These are phyloP conservation scores for Alternaria metachromatica DNA, from an alignment of 2,329 filamentous ascomycete genomes.

Conservation along the genomic window DNA sequence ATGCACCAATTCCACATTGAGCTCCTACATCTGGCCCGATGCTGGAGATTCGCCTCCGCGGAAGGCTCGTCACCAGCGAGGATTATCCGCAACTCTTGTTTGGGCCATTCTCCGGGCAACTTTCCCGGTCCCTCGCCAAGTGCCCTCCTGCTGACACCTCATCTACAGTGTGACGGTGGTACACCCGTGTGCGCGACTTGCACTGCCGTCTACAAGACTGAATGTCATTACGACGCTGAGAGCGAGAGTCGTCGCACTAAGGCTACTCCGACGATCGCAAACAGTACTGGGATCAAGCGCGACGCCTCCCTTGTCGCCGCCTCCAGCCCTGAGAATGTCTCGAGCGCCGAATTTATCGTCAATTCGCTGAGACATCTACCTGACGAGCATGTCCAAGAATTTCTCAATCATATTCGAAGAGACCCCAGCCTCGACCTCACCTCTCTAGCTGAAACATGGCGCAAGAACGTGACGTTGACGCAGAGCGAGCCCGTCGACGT, in stretches of 20 bases:
- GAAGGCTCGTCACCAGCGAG: conserved; percentile 11
- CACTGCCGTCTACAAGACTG: conserved; percentile 58
- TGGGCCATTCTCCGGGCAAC: not conserved
- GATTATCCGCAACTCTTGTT: not conserved
- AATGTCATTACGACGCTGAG: conserved; percentile 59
- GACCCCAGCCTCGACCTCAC: conserved; percentile 50
- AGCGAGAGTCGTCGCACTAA: conserved; percentile 55
- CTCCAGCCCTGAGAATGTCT: conserved; percentile 14
- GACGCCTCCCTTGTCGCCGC: conserved; percentile 28
- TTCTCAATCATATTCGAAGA: conserved; percentile 53
- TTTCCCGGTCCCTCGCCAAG: not conserved
- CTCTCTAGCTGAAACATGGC: conserved; percentile 50
- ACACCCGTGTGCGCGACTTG: conserved; percentile 59
- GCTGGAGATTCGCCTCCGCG: conserved; percentile 26
- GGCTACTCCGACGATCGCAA: conserved; percentile 33
- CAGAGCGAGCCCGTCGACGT: conserved; percentile 28
- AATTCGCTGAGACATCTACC: conserved; percentile 53
- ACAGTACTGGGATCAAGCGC: conserved; percentile 37
- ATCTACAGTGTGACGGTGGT: conserved; percentile 57
- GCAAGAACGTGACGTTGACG: conserved; percentile 48
- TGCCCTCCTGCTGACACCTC: conserved; percentile 19
- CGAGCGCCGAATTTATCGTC: conserved; percentile 49
- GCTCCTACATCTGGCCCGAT: conserved; percentile 4
- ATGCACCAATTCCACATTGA: not conserved
- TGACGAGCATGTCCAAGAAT: conserved; percentile 52